Conservation (phyloP, 225 moss, liverwort and hornwort species). For the Pleurozium schreberi region DNA sequence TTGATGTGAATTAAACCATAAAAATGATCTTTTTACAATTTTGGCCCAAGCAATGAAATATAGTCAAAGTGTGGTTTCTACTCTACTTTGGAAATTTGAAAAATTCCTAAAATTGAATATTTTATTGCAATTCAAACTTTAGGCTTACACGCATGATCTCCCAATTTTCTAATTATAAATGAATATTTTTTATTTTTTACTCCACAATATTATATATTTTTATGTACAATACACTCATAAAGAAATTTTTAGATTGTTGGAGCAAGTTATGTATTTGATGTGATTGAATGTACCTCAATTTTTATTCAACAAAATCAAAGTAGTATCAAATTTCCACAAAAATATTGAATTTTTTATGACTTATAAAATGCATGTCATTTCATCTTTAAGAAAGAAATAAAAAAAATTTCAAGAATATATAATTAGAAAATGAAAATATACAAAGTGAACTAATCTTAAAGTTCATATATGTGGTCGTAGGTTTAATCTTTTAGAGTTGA, state of each 20-base stretch:
- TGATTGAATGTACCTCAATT: neutral
- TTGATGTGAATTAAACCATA: neutral
- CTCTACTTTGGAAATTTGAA: neutral
- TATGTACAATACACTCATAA: neutral
- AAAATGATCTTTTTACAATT: neutral
- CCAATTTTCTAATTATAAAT: neutral
- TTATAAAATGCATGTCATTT: neutral
- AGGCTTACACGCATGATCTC: neutral
- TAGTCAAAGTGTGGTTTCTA: neutral
- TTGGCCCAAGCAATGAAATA: accelerated
- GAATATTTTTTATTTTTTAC: neutral
- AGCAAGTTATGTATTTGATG: neutral
- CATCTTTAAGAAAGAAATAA: neutral
- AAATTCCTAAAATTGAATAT: neutral
- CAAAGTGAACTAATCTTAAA: neutral
- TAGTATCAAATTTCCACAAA: neutral
- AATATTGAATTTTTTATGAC: neutral
- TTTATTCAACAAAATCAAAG: neutral
- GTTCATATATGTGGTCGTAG: neutral
- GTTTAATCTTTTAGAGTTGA: too few relatives aligned
- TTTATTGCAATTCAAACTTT: neutral
- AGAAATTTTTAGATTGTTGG: neutral
- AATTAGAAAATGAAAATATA: neutral
- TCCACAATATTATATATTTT: neutral
- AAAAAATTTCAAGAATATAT: neutral